phyloP scores from a whole-genome alignment of 768 basidiomycete species.

The Lactarius akahatsu region DNA sequence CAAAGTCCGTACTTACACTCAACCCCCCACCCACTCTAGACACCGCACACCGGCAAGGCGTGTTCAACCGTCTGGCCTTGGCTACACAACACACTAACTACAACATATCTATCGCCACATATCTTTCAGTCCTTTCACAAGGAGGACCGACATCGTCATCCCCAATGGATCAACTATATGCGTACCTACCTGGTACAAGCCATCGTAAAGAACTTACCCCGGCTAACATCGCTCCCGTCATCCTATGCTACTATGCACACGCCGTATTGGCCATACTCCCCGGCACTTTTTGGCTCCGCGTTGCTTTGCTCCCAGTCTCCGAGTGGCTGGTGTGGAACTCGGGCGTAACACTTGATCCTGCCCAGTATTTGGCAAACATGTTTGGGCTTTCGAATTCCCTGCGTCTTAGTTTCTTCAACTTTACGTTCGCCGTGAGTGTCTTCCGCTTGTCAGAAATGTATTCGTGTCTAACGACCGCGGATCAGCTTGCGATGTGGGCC shows the following conservation, averaged over 20 bases:
- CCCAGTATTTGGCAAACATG: slow-evolving; percentile 7
- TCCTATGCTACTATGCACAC: slow-evolving; percentile 24
- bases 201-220: slow-evolving; percentile 8
- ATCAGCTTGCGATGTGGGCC: slow-evolving; percentile 17
- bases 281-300: slow-evolving; percentile 6
- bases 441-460: background rate
- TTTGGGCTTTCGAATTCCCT: slow-evolving; percentile 4
- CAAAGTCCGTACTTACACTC: background rate
- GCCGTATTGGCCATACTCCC: slow-evolving; percentile 26
- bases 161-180: slow-evolving; percentile 5
- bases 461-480: background rate
- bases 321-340: slow-evolving; percentile 19
- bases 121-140: background rate
- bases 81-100: slow-evolving; percentile 22
- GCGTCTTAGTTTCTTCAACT: slow-evolving; percentile 20
- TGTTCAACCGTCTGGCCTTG: background rate
- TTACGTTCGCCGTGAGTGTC: slow-evolving; percentile 21
- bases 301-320: slow-evolving; percentile 23
- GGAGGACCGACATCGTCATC: background rate
- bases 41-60: background rate
- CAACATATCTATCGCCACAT: background rate
- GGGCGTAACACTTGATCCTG: slow-evolving; percentile 12
- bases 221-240: slow-evolving; percentile 7
- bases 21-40: background rate
- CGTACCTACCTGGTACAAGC: slow-evolving; percentile 1